These are phyloP conservation scores for Salix viminalis DNA, from an alignment of 345 rosid species.

Conservation along the genomic window DNA sequence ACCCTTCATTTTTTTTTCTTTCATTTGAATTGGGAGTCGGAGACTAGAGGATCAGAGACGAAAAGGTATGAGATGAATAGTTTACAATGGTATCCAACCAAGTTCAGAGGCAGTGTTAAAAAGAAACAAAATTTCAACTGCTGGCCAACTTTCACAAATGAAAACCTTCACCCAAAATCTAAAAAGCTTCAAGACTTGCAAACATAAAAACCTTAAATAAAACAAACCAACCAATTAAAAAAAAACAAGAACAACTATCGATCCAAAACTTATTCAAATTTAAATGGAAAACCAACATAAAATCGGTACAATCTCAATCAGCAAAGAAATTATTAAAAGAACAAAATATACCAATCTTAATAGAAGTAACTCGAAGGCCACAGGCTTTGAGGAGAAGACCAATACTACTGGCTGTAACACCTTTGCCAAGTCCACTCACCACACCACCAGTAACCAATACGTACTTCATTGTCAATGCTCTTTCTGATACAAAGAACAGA, in stretches of 20 bases:
- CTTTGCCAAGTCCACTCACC: slow-evolving; percentile 35
- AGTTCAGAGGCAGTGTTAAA: background rate
- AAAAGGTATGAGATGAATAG: background rate
- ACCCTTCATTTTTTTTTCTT: background rate
- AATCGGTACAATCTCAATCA: background rate
- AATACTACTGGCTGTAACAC: slow-evolving; percentile 31
- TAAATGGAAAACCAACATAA: background rate
- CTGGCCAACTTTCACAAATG: background rate
- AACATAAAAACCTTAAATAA: background rate
- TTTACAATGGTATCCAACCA: background rate
- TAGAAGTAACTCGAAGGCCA: slow-evolving; percentile 32
- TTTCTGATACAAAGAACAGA: background rate
- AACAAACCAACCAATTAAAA: background rate
- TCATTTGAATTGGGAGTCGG: slow-evolving; percentile 6
- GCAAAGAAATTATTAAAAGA: background rate
- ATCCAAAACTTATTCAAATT: background rate
- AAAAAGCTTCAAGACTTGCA: background rate
- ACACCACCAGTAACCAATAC: slow-evolving; percentile 33
- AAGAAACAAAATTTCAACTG: background rate
- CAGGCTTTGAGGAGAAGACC: slow-evolving; percentile 30
- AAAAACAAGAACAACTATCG: background rate
- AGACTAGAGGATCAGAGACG: background rate
- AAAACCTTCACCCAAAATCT: background rate
- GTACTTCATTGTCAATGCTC: slow-evolving; percentile 21
- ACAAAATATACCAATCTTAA: slow-evolving; percentile 17